Evolutionary conservation across 78 protist genomes (phyloP), one percentile per base, ranked within the genome.

Genomic region (Kipferlia bialata): DNA sequence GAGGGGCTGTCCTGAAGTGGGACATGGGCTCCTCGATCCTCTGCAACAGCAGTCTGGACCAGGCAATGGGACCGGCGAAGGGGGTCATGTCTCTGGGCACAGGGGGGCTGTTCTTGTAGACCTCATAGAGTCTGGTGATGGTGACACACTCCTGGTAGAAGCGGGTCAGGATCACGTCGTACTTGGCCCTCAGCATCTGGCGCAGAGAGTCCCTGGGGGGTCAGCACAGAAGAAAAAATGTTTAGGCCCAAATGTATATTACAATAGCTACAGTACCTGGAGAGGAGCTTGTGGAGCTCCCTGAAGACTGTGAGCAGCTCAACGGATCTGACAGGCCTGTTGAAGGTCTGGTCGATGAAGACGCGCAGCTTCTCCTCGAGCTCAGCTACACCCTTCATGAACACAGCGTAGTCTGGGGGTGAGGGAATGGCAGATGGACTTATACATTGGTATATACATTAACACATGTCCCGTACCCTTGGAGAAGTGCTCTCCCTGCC

Each of bases 71-170:
- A 7, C 87, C 92, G 2, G 87, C 62, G 13, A 87, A 78, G 10
- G 88, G 92, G 29, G 92, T 78, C n/a, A 66, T 0, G 78, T 87
- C 77, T 59, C 92, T 82, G n/a, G 77, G 62, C 15, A 77, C 29
- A 0, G 92, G 85, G 1, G 92, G 86, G 64, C 51, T 0, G 2
- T 56, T 32, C 68, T 73, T 75, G 20, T 71, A 51, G 59, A 28
- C 37, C 66, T 87, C 85, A 81, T 81, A 87, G 28, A 74, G 13
- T 31, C 70, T 55, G 53, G 77, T 73, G 54, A 80, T 75, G 37
- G 55, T 54, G 56, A 84, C 88, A 0, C 83, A 76, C 17, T 83
- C 85, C 18, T 60, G 55, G 34, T 83, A 81, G 64, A 73, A 87
- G 73, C 74, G 55, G 72, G 37, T 77, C 36, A 87, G 78, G 63